These are phyloP conservation scores for Achaetomiella virescens DNA, from an alignment of 495 filamentous ascomycete genomes.

Conservation along the genomic window DNA sequence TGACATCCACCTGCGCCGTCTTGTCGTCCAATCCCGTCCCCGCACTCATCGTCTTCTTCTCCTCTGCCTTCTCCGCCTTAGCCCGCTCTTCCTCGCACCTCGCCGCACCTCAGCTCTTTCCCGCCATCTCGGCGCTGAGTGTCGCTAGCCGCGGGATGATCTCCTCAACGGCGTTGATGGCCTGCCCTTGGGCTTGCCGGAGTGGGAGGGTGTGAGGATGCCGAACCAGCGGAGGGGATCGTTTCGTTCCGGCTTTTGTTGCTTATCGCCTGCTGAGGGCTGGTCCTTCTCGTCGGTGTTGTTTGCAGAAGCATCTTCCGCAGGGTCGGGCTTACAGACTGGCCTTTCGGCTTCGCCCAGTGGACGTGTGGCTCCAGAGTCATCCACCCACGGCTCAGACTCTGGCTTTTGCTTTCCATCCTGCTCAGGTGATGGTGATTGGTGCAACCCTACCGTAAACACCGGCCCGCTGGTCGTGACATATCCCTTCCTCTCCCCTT, in stretches of 20 bases:
- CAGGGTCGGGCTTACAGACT: neutral
- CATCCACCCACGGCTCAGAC: neutral
- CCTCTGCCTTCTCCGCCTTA: slow-evolving; percentile 34
- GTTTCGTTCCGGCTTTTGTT: slow-evolving; percentile 1
- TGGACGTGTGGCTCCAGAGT: neutral
- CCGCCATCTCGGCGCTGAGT: slow-evolving; percentile 41
- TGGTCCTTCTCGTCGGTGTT: neutral
- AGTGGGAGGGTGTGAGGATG: slow-evolving; percentile 54
- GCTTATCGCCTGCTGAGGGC: slow-evolving; percentile 2
- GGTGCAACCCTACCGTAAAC: neutral
- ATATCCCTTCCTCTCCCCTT: neutral
- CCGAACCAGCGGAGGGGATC: slow-evolving; percentile 69
- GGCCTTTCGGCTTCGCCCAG: neutral
- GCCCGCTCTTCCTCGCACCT: slow-evolving; percentile 43
- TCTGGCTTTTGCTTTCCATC: neutral
- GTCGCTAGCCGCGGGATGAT: slow-evolving; percentile 41
- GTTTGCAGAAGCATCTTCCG: neutral
- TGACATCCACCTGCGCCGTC: neutral
- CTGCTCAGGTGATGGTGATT: neutral
- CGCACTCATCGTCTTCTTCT: slow-evolving; percentile 11
- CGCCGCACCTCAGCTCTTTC: slow-evolving; percentile 47
- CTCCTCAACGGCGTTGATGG: slow-evolving; percentile 38
- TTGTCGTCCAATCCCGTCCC: neutral
- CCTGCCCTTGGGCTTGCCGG: slow-evolving; percentile 50
- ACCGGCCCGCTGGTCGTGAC: neutral